Evolutionary conservation across 192 early-diverging fungal genomes (phyloP).

Genomic region (Coemansia sp.): DNA sequence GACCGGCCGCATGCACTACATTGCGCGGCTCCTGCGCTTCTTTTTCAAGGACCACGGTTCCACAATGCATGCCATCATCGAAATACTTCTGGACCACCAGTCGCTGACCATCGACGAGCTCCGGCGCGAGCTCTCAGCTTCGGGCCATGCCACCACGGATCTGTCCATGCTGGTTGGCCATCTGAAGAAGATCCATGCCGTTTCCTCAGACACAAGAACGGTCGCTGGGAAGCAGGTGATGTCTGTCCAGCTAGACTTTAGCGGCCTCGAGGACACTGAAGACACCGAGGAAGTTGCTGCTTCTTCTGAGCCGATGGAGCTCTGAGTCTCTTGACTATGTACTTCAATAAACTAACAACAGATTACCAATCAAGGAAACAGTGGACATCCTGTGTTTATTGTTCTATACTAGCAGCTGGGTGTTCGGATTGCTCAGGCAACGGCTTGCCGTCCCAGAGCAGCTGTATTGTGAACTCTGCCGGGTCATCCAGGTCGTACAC

Average conservation of each 20-base stretch:
- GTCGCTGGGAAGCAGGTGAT: conserved; percentile 41
- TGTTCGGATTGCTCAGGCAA: conserved; percentile 6
- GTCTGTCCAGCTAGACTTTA: conserved; percentile 45
- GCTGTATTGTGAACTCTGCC: conserved; percentile 37
- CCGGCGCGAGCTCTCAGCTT: conserved; percentile 33
- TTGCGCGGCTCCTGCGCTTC: conserved; percentile 36
- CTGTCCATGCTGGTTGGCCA: conserved; percentile 37
- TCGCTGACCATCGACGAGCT: conserved; percentile 45
- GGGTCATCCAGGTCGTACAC: conserved; percentile 27
- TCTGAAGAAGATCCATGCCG: conserved; percentile 35
- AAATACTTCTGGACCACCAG: conserved; percentile 41
- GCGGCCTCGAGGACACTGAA: conserved; percentile 23
- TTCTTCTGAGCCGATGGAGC: conserved; percentile 1
- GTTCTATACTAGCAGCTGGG: neutral
- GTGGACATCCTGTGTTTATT: too few species aligned
- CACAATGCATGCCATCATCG: conserved; percentile 47
- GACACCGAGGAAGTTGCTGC: neutral
- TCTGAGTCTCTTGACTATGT: neutral
- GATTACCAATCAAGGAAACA: neutral
- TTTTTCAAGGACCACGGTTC: conserved; percentile 54
- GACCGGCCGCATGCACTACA: conserved; percentile 28
- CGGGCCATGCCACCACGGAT: conserved; percentile 38
- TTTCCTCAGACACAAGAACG: conserved; percentile 26
- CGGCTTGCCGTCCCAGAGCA: conserved; percentile 47
- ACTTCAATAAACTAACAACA: neutral